Evolutionary conservation across 2,329 filamentous ascomycete genomes (phyloP).

Genomic region (Ceratocystis huliohia): DNA sequence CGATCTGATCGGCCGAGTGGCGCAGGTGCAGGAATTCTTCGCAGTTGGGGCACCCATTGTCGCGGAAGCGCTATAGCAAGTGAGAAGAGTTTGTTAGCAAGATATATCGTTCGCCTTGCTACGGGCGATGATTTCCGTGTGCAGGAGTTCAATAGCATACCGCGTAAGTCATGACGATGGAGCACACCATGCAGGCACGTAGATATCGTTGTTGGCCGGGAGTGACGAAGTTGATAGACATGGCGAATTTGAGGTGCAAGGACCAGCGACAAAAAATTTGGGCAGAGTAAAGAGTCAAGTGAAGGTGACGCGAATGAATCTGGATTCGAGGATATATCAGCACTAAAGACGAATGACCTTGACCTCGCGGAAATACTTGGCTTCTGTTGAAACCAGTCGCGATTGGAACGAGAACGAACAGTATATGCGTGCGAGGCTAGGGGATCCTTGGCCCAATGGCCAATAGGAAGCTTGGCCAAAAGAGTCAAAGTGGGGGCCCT

Average conservation of each 20-base stretch:
- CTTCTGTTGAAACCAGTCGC: background rate
- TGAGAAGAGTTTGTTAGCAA: conserved; percentile 13
- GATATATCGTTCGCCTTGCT: background rate
- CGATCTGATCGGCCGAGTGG: conserved; percentile 65
- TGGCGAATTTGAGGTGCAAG: background rate
- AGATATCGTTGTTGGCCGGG: conserved; percentile 69
- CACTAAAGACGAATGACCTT: background rate
- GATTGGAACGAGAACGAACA: background rate
- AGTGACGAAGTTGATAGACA: conserved; percentile 43
- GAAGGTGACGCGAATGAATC: background rate
- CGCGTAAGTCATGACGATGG: conserved; percentile 71
- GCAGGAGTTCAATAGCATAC: conserved; percentile 34
- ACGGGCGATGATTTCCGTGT: background rate
- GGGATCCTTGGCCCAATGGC: background rate
- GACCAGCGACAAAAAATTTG: background rate
- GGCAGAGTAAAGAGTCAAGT: background rate
- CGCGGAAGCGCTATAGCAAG: conserved; percentile 58
- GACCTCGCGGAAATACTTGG: background rate
- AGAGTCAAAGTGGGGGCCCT: background rate
- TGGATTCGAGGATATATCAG: background rate
- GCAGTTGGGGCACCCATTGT: conserved; percentile 90
- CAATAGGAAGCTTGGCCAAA: conserved; percentile 20
- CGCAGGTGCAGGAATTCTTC: conserved; percentile 78
- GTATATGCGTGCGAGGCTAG: background rate
- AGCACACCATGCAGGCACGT: conserved; percentile 98